Evolutionary conservation across 2,329 filamentous ascomycete genomes (phyloP), one percentile per base, ranked within the genome.

Genomic region (Polychaeton citri): DNA sequence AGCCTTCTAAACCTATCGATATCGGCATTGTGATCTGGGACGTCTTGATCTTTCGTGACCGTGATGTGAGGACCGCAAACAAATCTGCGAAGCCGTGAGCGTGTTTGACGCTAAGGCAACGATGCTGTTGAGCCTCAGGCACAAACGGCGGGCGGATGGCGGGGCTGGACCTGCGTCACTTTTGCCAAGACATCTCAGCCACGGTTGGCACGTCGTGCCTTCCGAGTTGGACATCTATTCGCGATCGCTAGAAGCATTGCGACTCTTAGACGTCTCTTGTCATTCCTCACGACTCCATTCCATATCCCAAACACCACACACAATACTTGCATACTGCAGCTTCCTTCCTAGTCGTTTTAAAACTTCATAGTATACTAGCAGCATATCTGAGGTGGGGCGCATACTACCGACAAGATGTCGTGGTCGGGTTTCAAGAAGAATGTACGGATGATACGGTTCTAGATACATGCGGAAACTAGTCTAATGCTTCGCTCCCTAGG

Each of bases 1-100:
- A 94, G 59, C 90, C 88, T 68, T 98, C 90, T 56, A 84, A 71
- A 16, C 79, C 79, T 50, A 83, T 70, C 19, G 77, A 72, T 47
- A 82, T 79, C 67, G 54, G 52, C 55, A 59, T 59, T 17, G 13
- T 19, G 24, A 7, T 28, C 15, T 15, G 24, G 15, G 4, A n/a
- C n/a, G n/a, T n/a, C n/a, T n/a, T n/a, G n/a, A n/a, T n/a, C n/a
- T n/a, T n/a, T n/a, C n/a, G n/a, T n/a, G n/a, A n/a, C n/a, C n/a
- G n/a, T n/a, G n/a, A n/a, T n/a, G n/a, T n/a, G n/a, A n/a, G n/a
- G n/a, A n/a, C n/a, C n/a, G n/a, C n/a, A n/a, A n/a, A n/a, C n/a
- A n/a, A n/a, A n/a, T n/a, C n/a, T n/a, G n/a, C n/a, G n/a, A n/a
- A n/a, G n/a, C n/a, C n/a, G n/a, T n/a, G n/a, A n/a, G n/a, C n/a